A percentile compares a stretch with the other conserved stretches of the same genome.
phyloP scores from a whole-genome alignment of 208 protist genomes.

The Trypanosoma avium region DNA sequence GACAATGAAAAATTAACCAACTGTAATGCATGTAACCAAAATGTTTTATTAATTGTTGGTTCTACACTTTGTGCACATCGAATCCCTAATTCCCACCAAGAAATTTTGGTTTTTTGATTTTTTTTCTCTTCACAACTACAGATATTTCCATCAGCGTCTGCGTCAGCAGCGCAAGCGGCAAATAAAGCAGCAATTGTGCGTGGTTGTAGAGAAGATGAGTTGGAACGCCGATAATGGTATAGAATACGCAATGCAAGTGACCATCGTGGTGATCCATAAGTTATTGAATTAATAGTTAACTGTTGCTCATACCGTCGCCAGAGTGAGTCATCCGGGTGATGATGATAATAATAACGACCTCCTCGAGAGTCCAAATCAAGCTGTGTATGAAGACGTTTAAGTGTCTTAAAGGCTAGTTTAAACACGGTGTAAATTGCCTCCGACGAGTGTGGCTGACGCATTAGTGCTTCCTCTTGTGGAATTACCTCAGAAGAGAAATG shows the following conservation, averaged over 20 bases:
- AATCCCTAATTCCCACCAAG: conserved; percentile 25
- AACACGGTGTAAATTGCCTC: conserved; percentile 25
- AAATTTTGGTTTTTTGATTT: not conserved
- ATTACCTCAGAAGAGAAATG: conserved; percentile 34
- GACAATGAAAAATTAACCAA: not conserved
- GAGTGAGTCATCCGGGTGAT: conserved; percentile 8
- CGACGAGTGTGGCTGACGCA: conserved; percentile 25
- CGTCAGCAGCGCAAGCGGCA: conserved; percentile 24
- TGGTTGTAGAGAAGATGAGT: not conserved
- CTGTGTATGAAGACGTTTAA: conserved; percentile 28
- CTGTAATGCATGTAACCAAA: conserved; percentile 21
- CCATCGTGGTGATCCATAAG: conserved; percentile 17
- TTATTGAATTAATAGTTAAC: not conserved
- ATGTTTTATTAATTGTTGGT: conserved; percentile 3
- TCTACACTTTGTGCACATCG: conserved; percentile 21
- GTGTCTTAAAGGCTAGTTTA: conserved; percentile 17
- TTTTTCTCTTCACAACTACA: not conserved
- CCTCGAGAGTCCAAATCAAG: conserved; percentile 30
- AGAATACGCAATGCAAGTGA: conserved; percentile 31
- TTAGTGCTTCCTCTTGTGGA: conserved; percentile 18
- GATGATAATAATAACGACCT: conserved; percentile 20
- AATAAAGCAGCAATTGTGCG: conserved; percentile 22
- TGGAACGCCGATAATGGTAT: conserved; percentile 25
- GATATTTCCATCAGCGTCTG: not conserved
- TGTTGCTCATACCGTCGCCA: conserved; percentile 8